Evolutionary conservation across 768 basidiomycete genomes (phyloP), one percentile per base, ranked within the genome.

Genomic region (Tulasnella sp.): DNA sequence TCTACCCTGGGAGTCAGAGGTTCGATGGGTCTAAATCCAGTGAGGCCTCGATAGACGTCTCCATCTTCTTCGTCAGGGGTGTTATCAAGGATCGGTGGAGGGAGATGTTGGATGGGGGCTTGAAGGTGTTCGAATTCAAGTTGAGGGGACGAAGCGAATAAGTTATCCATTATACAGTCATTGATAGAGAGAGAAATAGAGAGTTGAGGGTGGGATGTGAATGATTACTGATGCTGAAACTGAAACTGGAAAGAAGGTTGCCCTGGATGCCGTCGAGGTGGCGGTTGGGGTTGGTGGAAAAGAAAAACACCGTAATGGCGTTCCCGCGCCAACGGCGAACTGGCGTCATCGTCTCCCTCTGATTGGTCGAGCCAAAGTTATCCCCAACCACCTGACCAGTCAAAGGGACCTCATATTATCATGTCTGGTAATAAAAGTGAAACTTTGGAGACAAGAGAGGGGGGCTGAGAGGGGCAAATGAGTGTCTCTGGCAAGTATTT

Each of bases 41-140:
- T 14, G 9, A 41, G 34, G 5, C 88, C 89, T 74, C 88, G 84
- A 77, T 87, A 89, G 74, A 90, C 88, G 77, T 90, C 88, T 39
- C 81, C 77, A 52, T 82, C 80, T n/a, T 77, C 76, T 37, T 76
- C 77, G 26, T 75, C 73, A 26, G 39, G 32, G 17, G 40, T 40
- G 16, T 47, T 41, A 11, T 69, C 44, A 26, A 42, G 40, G 26
- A 41, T 41, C 11, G 39, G 67, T 26, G 29, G 67, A 5, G 39
- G 67, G 2, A 42, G 26, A 59, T 8, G 26, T 5, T 26, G 52
- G 22, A 29, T 22, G 12, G 14, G 11, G 11, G 64, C 29, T 66
- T 26, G 14, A 5, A 22, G 64, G 64, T 26, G 29, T 66, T 37
- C 29, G 8, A 41, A 34, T 66, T 37, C 64, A 14, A n/a, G 35